Percentiles rank a stretch among this genome's conserved stretches.
Conservation (phyloP, 192 early-diverging fungal species). For the Coemansia sp. region DNA sequence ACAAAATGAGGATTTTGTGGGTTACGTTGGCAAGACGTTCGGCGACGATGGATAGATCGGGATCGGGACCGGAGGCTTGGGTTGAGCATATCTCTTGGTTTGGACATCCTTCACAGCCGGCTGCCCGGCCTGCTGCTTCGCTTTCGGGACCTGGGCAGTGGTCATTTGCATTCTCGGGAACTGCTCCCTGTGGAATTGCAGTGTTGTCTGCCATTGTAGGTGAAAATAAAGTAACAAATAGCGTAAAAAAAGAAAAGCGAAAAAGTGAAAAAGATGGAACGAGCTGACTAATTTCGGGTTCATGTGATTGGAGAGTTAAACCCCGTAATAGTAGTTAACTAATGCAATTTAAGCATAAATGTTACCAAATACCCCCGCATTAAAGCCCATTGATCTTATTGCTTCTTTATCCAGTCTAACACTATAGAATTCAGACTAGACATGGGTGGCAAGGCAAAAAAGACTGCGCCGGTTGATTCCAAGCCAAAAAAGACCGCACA, state of each 20-base stretch:
- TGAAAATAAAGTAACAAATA: constrained; percentile 3
- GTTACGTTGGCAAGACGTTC: constrained; percentile 62
- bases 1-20: constrained; percentile 91
- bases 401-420: not conserved
- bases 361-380: no score
- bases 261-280: not conserved
- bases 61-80: constrained; percentile 78
- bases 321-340: no score
- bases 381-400: no score
- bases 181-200: constrained; percentile 8
- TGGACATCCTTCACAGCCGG: constrained; percentile 80
- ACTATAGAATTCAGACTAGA: not conserved
- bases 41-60: constrained; percentile 67
- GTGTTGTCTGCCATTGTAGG: constrained; percentile 7
- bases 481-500: not conserved
- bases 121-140: constrained; percentile 67
- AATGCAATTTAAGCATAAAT: no score
- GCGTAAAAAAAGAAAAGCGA: not conserved
- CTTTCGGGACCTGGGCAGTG: constrained; percentile 77
- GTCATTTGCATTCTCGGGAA: constrained; percentile 67
- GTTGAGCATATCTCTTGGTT: constrained; percentile 76
- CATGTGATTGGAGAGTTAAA: constrained; percentile 8
- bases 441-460: constrained; percentile 13
- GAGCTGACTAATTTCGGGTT: not conserved
- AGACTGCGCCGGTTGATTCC: not conserved